Conservation (phyloP, 768 basidiomycete species). For the Crepidotus variabilis region DNA sequence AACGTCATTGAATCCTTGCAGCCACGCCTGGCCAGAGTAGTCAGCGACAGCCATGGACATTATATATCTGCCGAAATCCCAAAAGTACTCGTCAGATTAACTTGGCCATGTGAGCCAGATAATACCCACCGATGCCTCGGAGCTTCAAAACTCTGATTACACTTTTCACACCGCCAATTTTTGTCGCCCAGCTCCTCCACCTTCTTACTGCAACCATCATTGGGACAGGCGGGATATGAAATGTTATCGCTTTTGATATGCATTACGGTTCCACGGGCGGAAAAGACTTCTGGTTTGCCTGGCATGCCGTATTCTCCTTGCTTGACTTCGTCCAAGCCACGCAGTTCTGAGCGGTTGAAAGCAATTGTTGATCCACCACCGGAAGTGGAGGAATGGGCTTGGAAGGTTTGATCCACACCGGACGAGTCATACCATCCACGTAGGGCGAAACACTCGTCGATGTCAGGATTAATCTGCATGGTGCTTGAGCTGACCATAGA, state of each 20-base stretch:
- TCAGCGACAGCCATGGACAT: constrained; percentile 88
- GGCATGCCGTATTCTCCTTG: constrained; percentile 69
- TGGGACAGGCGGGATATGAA: constrained; percentile 86
- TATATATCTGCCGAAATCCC: constrained; percentile 52
- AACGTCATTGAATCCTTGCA: constrained; percentile 93
- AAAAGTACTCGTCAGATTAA: neutral
- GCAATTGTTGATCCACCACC: constrained; percentile 33
- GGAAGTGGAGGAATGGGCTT: constrained; percentile 56
- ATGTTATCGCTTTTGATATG: constrained; percentile 83
- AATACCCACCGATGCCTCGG: constrained; percentile 77
- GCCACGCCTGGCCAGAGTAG: constrained; percentile 85
- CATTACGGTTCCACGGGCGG: constrained; percentile 76
- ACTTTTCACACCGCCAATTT: constrained; percentile 94
- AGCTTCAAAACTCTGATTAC: constrained; percentile 60
- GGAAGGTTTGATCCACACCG: constrained; percentile 64
- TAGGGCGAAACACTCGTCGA: constrained; percentile 81
- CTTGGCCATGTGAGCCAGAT: neutral
- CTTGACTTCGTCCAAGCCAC: constrained; percentile 75
- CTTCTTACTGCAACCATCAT: constrained; percentile 84
- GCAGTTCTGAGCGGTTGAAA: constrained; percentile 72
- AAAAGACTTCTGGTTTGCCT: constrained; percentile 81
- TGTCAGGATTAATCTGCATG: constrained; percentile 86
- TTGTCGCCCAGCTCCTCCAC: constrained; percentile 56
- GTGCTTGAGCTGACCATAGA: constrained; percentile 80
- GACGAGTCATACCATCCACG: constrained; percentile 89